Evolutionary conservation across 345 rosid species (phyloP).

Genomic region (Populus tremula): DNA sequence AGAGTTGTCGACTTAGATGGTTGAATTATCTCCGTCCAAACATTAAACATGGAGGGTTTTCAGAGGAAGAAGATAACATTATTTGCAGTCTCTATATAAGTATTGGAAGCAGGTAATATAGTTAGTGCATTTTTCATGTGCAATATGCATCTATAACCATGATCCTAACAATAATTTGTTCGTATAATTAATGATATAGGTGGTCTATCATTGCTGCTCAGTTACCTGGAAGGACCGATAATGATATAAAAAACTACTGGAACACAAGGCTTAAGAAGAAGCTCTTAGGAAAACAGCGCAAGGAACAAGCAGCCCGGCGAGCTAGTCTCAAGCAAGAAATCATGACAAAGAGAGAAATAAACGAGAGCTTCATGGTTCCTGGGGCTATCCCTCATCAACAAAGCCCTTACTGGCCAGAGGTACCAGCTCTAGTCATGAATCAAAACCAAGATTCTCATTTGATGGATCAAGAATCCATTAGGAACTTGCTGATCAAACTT

Average conservation of each 20-base stretch:
- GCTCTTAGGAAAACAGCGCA: slow-evolving; percentile 63
- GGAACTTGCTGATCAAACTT: slow-evolving; percentile 32
- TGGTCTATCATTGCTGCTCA: slow-evolving; percentile 89
- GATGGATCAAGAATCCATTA: slow-evolving; percentile 45
- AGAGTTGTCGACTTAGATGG: slow-evolving; percentile 59
- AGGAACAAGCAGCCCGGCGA: slow-evolving; percentile 42
- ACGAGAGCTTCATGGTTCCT: slow-evolving; percentile 21
- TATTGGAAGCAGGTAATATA: slow-evolving; percentile 53
- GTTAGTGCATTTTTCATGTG: no score
- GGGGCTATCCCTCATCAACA: slow-evolving; percentile 18
- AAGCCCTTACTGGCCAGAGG: slow-evolving; percentile 34
- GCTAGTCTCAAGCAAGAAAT: slow-evolving; percentile 42
- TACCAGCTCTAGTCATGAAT: slow-evolving; percentile 12
- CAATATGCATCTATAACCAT: neutral
- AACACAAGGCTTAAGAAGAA: slow-evolving; percentile 79
- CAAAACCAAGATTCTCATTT: slow-evolving; percentile 19
- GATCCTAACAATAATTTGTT: neutral
- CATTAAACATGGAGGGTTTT: slow-evolving; percentile 57
- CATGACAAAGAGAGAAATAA: slow-evolving; percentile 38
- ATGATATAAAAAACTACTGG: slow-evolving; percentile 82
- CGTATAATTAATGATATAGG: slow-evolving; percentile 24
- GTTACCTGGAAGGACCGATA: slow-evolving; percentile 76
- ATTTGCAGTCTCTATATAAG: slow-evolving; percentile 51
- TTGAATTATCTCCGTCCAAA: slow-evolving; percentile 58
- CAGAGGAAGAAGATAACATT: slow-evolving; percentile 56